Base-by-base conservation (phyloP, 768 basidiomycete genomes). In the Inosperma sp. region DNA sequence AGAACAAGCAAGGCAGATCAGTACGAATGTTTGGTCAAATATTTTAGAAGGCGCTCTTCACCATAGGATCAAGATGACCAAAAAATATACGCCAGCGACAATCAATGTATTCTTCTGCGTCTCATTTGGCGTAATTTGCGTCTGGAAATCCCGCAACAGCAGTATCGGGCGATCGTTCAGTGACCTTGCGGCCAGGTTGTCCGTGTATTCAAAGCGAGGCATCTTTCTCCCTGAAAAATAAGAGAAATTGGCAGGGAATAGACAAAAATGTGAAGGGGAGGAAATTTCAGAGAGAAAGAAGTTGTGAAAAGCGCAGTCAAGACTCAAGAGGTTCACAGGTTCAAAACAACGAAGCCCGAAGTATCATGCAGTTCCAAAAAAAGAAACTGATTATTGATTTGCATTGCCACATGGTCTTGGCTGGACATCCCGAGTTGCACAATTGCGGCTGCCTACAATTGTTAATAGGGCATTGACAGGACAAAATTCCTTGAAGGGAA, bases 51-150 rank as follows among this genome's bases (percentile, higher is more conserved):
- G 8, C 8, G 29, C 36, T 9, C 62, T 82, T 56, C 62, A 86
- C 89, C 90, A 93, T 55, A 93, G 68, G 47, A 93, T 82, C n/a
- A 73, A 85, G 64, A 92, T 93, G 3, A 68, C 76, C 19, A 91
- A 22, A 49, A 91, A 71, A 66, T 92, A 93, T 25, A 74, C 74
- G 8, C 80, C 88, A 6, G 88, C 90, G 25, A 90, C 84, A 48
- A 93, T 90, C 40, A 93, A 69, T 1, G 90, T 93, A 12, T 72
- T 81, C 56, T 74, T 72, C 63, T 92, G 89, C 7, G 89, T 91
- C 8, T 68, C 71, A 55, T 80, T 88, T 1, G 88, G 88, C 19
- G 79, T 80, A 29, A 91, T 53, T 48, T 59, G 63, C 3, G 67
- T 65, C 54, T 72, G 55, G 58, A 75, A 68, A 59, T 77, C 71